Base-by-base conservation (phyloP, 176 grass and related monocot species). In the Stipa capillata region DNA sequence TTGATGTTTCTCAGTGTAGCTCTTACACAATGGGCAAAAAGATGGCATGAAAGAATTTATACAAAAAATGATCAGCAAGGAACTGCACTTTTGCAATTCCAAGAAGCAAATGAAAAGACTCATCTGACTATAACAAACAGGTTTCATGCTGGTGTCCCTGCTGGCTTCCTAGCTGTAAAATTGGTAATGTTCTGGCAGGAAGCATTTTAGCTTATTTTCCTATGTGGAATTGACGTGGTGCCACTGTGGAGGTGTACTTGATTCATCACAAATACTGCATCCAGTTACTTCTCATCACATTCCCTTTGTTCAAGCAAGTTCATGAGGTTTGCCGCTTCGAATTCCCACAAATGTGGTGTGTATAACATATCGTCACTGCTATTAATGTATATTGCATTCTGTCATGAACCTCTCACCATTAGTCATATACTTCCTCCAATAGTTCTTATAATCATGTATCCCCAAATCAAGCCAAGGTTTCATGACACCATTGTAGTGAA, bases 391-490 rank as follows among this genome's bases (percentile, higher is more conserved):
- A 42, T 93, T 93, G 81, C 91, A 93, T 40, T 93, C 91, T 17
- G 40, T 86, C 91, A 90, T 85, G 41, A 89, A 93, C 17, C 69
- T 83, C 61, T 93, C 91, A 8, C 82, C 81, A 49, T 43, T 80
- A 16, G 87, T 82, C 64, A 93, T 86, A 33, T 89, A 90, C 17
- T 82, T 90, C 61, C 41, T 85, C 91, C 87, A 93, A 20, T 85
- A 90, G 29, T 59, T 82, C 78, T 82, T 93, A 11, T 93, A 93
- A 43, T 65, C 55, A 0, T 83, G 81, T 89, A 90, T 90, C 14
- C 70, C 91, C 55, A 93, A 65, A 73, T 93, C 91, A 63, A 93
- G 87, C 91, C 91, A 93, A 69, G 91, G 91, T 84, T 93, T 93
- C 91, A 93, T 93, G 52, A 89, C 85, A 71, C 91, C 91, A 74